Base-by-base conservation (phyloP, 495 filamentous ascomycete genomes). In the Aspergillus taichungensis region DNA sequence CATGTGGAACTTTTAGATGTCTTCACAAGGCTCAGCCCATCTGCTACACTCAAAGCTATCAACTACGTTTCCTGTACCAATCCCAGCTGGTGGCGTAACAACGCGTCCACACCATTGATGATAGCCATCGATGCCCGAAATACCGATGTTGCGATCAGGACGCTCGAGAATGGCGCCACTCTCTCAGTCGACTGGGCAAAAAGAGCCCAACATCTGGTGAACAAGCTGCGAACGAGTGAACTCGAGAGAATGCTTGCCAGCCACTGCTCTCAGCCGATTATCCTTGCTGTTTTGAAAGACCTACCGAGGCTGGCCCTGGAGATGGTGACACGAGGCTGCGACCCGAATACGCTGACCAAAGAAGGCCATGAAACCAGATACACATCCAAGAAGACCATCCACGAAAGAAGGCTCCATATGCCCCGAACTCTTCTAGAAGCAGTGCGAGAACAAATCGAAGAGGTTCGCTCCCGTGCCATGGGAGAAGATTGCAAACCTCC, bases 41-140 rank as follows among this genome's bases (percentile, higher is more conserved):
- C 77, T 1, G 82, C 75, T 3, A 63, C 78, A 18, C 71, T 75
- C 43, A 71, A 75, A 10, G 78, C 83, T 13, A 65, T 88, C 43
- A 84, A 88, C 43, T 76, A 84, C 47, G 44, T 86, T 2, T 50
- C 61, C 1, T 48, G 74, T 5, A 30, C 36, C 0, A 31, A 30
- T 0, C 59, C 57, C 3, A 31, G 13, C 6, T 42, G 32, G 13
- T 60, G 44, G 29, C 50, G 36, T n/a, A 41, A 53, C 1, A 33
- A 31, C 0, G 50, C 56, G 10, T 43, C 46, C 13, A 64, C 66
- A 0, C 64, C 73, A 0, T 52, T 84, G 32, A 64, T 66, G 34
- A 62, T 56, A 34, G 75, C 78, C 1, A 68, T 80, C 31, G 28
- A 32, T 27, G 54, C 47, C 3, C 56, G 49, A 8, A 63, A 76